Percentiles rank a stretch among this genome's conserved stretches.
These are phyloP conservation scores for Geranium rotundifolium DNA, from an alignment of 345 rosid species.

Conservation along the genomic window DNA sequence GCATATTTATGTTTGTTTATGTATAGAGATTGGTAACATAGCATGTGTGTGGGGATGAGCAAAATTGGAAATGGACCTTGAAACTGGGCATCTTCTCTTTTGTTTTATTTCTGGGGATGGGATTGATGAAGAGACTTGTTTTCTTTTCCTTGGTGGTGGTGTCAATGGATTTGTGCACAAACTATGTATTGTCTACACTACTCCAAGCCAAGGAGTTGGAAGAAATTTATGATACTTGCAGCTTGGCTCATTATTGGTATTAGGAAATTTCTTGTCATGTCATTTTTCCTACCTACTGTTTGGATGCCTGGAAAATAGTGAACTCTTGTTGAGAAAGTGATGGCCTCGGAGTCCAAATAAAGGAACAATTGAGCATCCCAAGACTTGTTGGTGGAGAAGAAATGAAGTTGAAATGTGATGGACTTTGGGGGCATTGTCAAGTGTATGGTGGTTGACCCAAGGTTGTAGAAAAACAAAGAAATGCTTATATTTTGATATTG, in stretches of 20 bases:
- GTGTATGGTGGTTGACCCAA: too few species aligned
- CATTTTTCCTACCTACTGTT: neutral
- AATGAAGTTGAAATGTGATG: neutral
- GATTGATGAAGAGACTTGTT: slow-evolving; percentile 1
- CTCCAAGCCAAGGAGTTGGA: neutral
- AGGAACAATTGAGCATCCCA: neutral
- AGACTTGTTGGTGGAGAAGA: too few species aligned
- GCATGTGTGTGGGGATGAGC: slow-evolving; percentile 1
- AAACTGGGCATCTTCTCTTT: neutral
- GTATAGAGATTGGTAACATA: neutral
- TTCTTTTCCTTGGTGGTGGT: slow-evolving; percentile 2
- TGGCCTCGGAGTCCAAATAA: neutral
- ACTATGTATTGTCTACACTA: neutral
- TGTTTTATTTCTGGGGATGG: slow-evolving; percentile 1
- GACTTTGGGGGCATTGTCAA: too few species aligned
- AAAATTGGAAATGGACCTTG: slow-evolving; percentile 4
- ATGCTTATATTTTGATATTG: too few species aligned
- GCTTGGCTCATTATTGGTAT: neutral
- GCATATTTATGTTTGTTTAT: neutral
- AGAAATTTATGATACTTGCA: neutral
- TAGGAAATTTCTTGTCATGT: neutral
- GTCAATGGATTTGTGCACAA: neutral
- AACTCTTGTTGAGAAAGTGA: neutral
- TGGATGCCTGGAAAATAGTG: neutral
- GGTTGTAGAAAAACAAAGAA: too few species aligned